Evolutionary conservation across 495 filamentous ascomycete genomes (phyloP).

Genomic region (Neohortaea acidophila): DNA sequence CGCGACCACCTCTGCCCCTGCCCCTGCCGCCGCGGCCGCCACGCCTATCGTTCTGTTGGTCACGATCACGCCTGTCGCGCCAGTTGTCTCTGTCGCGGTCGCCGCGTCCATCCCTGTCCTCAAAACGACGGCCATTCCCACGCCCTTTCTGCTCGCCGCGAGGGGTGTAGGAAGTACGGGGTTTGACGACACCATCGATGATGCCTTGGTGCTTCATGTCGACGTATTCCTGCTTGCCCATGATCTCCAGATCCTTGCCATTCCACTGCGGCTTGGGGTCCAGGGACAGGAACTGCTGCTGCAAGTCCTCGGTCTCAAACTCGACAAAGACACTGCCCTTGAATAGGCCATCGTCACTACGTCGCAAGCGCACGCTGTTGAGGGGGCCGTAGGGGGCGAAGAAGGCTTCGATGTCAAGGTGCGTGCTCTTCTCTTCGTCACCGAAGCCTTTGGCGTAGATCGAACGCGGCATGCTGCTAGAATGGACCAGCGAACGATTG

Average conservation of each 20-base stretch:
- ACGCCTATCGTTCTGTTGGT: background rate
- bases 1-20: constrained; percentile 4
- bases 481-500: constrained; percentile 41
- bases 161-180: constrained; percentile 32
- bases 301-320: constrained; percentile 58
- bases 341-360: constrained; percentile 47
- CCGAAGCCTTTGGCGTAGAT: constrained; percentile 85
- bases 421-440: constrained; percentile 56
- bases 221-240: constrained; percentile 76
- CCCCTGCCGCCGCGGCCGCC: constrained; percentile 2
- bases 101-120: constrained; percentile 1
- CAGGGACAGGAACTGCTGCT: constrained; percentile 59
- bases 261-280: constrained; percentile 54
- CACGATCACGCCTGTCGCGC: background rate
- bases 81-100: constrained; percentile 7
- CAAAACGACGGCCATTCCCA: constrained; percentile 4
- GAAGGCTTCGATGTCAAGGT: constrained; percentile 86
- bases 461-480: constrained; percentile 42
- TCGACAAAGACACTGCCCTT: constrained; percentile 95
- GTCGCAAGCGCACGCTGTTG: constrained; percentile 76
- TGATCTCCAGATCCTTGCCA: constrained; percentile 58
- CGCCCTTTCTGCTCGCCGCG: constrained; percentile 26
- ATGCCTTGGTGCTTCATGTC: constrained; percentile 64
- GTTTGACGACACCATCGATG: constrained; percentile 50
- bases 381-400: constrained; percentile 66